Base-by-base conservation (phyloP, 2,329 filamentous ascomycete genomes). In the Talaromyces sp. region DNA sequence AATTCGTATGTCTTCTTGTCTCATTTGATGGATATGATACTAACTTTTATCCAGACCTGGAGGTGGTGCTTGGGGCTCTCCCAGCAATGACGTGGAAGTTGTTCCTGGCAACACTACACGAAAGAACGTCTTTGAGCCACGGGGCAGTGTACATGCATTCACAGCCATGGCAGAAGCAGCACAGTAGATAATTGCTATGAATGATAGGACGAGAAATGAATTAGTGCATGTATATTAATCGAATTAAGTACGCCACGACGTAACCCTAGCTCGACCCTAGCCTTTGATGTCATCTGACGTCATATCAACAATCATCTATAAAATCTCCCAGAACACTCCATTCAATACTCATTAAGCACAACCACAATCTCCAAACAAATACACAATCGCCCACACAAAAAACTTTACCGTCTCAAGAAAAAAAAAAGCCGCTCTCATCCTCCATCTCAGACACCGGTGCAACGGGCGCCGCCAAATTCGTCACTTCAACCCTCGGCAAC, bases 401-500 rank as follows among this genome's bases (percentile, higher is more conserved):
- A 37, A 37, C 0, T 4, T 13, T 13, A 37, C 0, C 5, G 9
- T 49, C 1, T 10, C 19, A 9, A 39, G 7, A 3, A 16, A 7
- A 19, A n/a, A 41, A 58, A 58, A 58, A 43, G 56, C 56, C 56
- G 16, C 16, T 14, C 1, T 13, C 52, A 22, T 41, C 54, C n/a
- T 41, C 54, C 19, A 19, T 19, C 22, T 43, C 56, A 31, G 56
- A 78, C 66, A 70, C 74, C 52, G 82, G 82, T 68, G 78, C 81
- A 60, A 83, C 82, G 0, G 82, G 82, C 59, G 82, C 83, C 64
- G 79, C 84, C 63, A 85, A 84, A 68, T 84, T 84, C 69, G 83
- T 85, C 59, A 86, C 83, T 5, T 84, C 82, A 0, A 85, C 84
- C 1, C 73, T 85, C 31, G 84, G 85, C 59, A 86, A 86, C 71